Evolutionary conservation across 2,329 filamentous ascomycete species (phyloP).

Genomic region (Pezicula rhizophila): DNA sequence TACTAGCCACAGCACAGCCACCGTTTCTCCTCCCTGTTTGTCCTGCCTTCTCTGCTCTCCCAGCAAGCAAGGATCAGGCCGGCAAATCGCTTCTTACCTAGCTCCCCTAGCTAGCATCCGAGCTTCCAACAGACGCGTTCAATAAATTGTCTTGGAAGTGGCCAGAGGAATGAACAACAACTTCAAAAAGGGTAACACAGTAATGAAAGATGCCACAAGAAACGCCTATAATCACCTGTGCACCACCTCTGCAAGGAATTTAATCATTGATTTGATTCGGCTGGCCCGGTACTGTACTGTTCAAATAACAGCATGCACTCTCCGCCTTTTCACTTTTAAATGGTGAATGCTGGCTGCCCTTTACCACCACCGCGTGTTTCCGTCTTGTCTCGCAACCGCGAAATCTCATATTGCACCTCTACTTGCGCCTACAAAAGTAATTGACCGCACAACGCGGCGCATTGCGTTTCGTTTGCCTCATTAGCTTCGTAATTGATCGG

Average conservation of each 20-base stretch:
- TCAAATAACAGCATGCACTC: neutral
- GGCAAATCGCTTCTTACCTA: neutral
- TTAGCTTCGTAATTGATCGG: neutral
- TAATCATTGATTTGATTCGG: neutral
- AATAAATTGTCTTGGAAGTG: neutral
- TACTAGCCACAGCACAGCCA: neutral
- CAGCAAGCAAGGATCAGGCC: too few relatives aligned
- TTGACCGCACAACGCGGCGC: neutral
- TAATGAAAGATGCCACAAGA: neutral
- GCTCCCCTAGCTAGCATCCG: neutral
- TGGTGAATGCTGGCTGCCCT: neutral
- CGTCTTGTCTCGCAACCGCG: neutral
- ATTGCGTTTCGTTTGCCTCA: neutral
- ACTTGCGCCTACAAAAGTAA: neutral
- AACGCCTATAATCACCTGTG: neutral
- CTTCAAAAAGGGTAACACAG: neutral
- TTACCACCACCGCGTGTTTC: neutral
- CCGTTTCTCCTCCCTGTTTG: too few relatives aligned
- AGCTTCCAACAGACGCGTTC: neutral
- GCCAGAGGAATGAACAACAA: slow-evolving; percentile 2
- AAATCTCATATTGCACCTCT: neutral
- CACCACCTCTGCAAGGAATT: neutral
- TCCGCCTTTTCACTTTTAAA: neutral
- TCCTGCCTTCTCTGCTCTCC: too few relatives aligned
- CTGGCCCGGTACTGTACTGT: neutral